Base-by-base conservation (phyloP, 495 filamentous ascomycete species). In the Achaetomiella virescens region DNA sequence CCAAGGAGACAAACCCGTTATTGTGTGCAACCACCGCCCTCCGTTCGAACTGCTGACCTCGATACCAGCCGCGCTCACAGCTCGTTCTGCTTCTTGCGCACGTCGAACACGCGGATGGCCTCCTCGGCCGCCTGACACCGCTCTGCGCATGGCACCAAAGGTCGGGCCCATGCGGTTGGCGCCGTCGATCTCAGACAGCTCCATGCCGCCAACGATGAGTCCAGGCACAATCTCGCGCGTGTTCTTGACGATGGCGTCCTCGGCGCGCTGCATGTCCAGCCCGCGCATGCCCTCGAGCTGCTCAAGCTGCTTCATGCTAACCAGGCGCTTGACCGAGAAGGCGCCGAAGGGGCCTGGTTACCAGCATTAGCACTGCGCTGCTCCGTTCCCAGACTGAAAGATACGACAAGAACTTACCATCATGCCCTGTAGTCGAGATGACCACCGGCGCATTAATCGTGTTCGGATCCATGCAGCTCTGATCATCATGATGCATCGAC, bases 391-490 rank as follows among this genome's bases (percentile, higher is more conserved):
- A 43, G 2, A 24, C 18, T 11, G 9, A 10, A 27, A 18, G 24
- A 42, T 20, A 17, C 12, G 15, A 52, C 1, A 33, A 42, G 12
- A 33, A 43, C 62, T 49, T 27, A 63, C 66, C 90, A 59, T 96
- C 90, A 61, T 96, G 90, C 33, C 90, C 90, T 10, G 90, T 95
- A 38, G 90, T 95, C 54, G 83, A 87, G 71, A 96, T 86, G 59
- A 93, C 75, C 53, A 96, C 68, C 2, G 90, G 88, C 3, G 88
- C 87, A 66, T 95, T 95, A 79, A 96, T 91, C 68, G 90, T 95
- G 79, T 91, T 96, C 58, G 90, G 90, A 70, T 96, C 90, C 89
- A 93, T 95, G 84, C 89, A 93, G 56, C 81, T 86, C 75, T 93
- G 89, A 73, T 91, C 89, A 24, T 65, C 66, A 69, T 95, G 90